These are phyloP conservation scores for Lactifluus volemus DNA, from an alignment of 768 basidiomycete genomes.

Conservation along the genomic window DNA sequence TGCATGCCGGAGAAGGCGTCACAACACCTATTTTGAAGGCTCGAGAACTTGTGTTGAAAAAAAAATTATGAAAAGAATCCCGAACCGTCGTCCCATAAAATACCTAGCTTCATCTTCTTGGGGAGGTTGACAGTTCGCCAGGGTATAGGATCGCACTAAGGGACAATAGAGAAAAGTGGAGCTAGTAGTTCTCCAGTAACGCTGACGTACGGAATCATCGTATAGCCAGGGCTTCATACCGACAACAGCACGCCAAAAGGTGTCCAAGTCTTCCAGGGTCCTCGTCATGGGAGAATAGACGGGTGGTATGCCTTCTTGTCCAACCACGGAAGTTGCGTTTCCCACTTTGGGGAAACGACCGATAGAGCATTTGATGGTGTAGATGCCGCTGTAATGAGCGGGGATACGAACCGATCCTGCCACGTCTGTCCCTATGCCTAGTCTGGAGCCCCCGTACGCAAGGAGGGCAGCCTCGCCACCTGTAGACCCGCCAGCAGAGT, in stretches of 20 bases:
- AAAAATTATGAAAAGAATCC: not conserved
- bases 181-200: not conserved
- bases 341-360: slow-evolving; percentile 51
- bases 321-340: slow-evolving; percentile 37
- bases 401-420: slow-evolving; percentile 62
- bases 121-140: slow-evolving; percentile 23
- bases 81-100: slow-evolving; percentile 47
- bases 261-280: slow-evolving; percentile 51
- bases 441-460: slow-evolving; percentile 37
- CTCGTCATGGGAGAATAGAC: slow-evolving; percentile 53
- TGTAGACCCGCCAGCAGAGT: slow-evolving; percentile 57
- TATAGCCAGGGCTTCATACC: slow-evolving; percentile 58
- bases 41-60: not conserved
- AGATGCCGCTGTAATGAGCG: slow-evolving; percentile 57
- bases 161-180: not conserved
- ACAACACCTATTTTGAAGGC: slow-evolving; percentile 38
- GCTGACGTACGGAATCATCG: slow-evolving; percentile 37
- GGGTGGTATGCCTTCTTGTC: slow-evolving; percentile 48
- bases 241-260: slow-evolving; percentile 57
- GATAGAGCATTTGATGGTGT: slow-evolving; percentile 48
- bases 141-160: slow-evolving; percentile 29
- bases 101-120: slow-evolving; percentile 9
- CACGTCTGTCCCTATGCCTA: slow-evolving; percentile 53
- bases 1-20: slow-evolving; percentile 49
- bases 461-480: slow-evolving; percentile 62